Evolutionary conservation across 164 flowering plant species (phyloP).

Genomic region (Magnolia officinalis): DNA sequence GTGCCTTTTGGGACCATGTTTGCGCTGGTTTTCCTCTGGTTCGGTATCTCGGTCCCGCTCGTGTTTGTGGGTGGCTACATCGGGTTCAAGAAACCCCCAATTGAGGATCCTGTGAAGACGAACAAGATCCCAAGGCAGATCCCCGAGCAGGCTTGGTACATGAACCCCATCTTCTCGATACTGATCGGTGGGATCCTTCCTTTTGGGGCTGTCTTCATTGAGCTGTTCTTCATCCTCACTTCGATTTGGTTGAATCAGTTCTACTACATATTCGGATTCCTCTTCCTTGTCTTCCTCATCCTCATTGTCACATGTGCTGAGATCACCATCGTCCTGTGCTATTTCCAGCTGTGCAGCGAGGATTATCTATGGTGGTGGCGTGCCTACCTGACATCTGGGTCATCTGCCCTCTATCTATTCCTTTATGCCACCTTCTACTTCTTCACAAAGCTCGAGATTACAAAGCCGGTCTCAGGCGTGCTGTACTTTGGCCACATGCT

Average conservation of each 20-base stretch:
- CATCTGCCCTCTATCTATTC: slow-evolving; percentile 85
- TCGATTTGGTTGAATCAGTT: slow-evolving; percentile 93
- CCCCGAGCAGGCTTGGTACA: slow-evolving; percentile 89
- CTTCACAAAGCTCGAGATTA: slow-evolving; percentile 85
- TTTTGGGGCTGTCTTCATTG: slow-evolving; percentile 89
- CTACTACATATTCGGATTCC: slow-evolving; percentile 93
- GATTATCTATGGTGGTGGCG: slow-evolving; percentile 99
- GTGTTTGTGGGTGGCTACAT: slow-evolving; percentile 78
- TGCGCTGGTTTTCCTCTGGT: slow-evolving; percentile 75
- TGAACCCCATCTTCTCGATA: slow-evolving; percentile 69
- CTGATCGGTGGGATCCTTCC: slow-evolving; percentile 89
- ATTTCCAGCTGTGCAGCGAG: slow-evolving; percentile 96
- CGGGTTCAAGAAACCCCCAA: slow-evolving; percentile 74
- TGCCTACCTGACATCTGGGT: slow-evolving; percentile 82
- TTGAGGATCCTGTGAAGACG: slow-evolving; percentile 82
- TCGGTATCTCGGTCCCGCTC: slow-evolving; percentile 88
- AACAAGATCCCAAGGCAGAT: slow-evolving; percentile 88
- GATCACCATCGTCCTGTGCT: slow-evolving; percentile 90
- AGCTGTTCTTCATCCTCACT: slow-evolving; percentile 86
- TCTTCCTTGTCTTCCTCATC: slow-evolving; percentile 80
- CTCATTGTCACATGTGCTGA: slow-evolving; percentile 84
- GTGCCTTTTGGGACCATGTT: slow-evolving; percentile 92
- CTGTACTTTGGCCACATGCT: slow-evolving; percentile 90
- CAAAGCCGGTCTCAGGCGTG: slow-evolving; percentile 76
- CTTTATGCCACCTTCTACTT: slow-evolving; percentile 84